Evolutionary conservation across 2,329 filamentous ascomycete genomes (phyloP), one percentile per base, ranked within the genome.

Genomic region (Aspergillus pseudotamarii): DNA sequence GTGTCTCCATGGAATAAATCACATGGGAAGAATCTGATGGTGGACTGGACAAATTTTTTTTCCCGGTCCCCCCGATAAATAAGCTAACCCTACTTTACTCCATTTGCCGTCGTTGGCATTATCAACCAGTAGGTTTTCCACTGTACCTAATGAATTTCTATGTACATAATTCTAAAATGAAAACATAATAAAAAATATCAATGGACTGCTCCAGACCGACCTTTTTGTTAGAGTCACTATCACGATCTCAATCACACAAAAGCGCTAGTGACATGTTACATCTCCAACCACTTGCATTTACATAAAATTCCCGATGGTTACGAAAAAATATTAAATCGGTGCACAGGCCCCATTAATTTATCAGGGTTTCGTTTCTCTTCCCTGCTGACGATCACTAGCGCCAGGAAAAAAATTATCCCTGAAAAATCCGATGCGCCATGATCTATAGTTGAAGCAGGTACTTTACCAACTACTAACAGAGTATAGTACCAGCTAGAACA

Each of bases 71-170:
- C 51, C 34, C 34, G 48, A 32, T 51, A 51, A 51, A 32, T 51
- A 51, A 51, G 32, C 32, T 41, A 55, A 14, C 51, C 51, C 51
- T 55, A 55, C n/a, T 38, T 38, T 23, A 55, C 48, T 32, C 48
- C 48, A 34, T 51, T 28, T 3, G 19, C 48, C 19, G 32, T 30
- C 19, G 46, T 30, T 50, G 46, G 46, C 48, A 51, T 51, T 51
- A 34, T 51, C 48, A 51, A 51, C 48, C 28, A n/a, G 16, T 51
- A 34, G 4, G 6, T 4, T 8, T 19, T 19, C 23, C 6, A 4
- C 14, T 19, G 46, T 50, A 50, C 23, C 23, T 50, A 10, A 11
- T 19, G 19, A 21, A 16, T 51, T 51, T 16, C 19, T 51, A 16
- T 9, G 45, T 23, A 38, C 30, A 54, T 54, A 23, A 54, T 36